Evolutionary conservation across 306 rosid species (phyloP), one percentile per base, ranked within the genome.

Genomic region (Glycine latifolia): DNA sequence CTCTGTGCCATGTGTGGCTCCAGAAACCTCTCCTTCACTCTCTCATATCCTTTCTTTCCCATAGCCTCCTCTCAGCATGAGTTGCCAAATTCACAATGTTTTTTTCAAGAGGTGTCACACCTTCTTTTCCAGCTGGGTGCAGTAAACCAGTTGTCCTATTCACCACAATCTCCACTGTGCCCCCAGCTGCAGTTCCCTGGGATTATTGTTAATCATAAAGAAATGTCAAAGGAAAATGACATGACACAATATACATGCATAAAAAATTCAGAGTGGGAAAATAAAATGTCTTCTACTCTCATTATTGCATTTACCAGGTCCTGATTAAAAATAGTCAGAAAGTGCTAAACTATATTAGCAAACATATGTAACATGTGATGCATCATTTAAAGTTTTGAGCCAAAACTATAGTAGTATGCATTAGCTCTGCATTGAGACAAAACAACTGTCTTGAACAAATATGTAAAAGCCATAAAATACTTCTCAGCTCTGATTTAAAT

Each of bases 141-240:
- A 93, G 88, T 4, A 91, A 83, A 15, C 99, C 98, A 0, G 98
- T 91, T 11, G 96, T 82, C 44, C 93, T 93, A 82, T 93, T 89
- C 81, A 84, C 93, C 81, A 93, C 95, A 49, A 95, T 95, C 90
- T 92, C 97, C 92, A 87, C 88, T 8, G 99, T 93, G 31, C 97
- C 97, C 72, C 97, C 97, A 71, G 97, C 99, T 4, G 95, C 95
- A 14, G 95, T 93, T 63, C 97, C 99, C 99, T 82, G 68, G 48
- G 53, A 77, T 20, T 10, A 10, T 68, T 48, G 47, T 59, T 10
- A 69, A 69, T 20, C 63, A 37, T 37, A 3, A 77, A 13, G 0
- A 77, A 50, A 7, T 65, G 41, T 77, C 69, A 47, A 7, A 76
- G 39, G 49, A n/a, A 62, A 76, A 31, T 17, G 16, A 77, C 44